Base-by-base conservation (phyloP, 73 alveolate species). In the Paramecium sexaurelia region DNA sequence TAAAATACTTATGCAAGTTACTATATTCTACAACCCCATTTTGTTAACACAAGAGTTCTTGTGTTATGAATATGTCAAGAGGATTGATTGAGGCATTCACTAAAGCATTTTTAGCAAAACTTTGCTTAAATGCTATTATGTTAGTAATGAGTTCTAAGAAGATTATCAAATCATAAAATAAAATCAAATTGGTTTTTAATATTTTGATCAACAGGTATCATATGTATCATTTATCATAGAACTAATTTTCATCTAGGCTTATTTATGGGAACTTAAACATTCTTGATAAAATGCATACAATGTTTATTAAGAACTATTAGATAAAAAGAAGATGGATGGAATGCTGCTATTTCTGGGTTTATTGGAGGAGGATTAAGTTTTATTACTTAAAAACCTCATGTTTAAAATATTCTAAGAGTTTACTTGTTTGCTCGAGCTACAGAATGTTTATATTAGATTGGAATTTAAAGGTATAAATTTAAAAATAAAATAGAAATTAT, bases 91-190 rank as follows among this genome's bases (percentile, higher is more conserved):
- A 73, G 56, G 55, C 87, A 27, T 73, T 73, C 87, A 36, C 56
- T n/a, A 73, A 73, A 37, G 87, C 87, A 33, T 73, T 73, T 73
- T 39, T 73, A 11, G 87, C 87, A 1, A 73, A 73, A 36, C 87
- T 73, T 32, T 33, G 67, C 13, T 36, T 73, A 22, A 73, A 73
- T 73, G 87, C 57, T 39, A 33, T 73, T n/a, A 27, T 73, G 43
- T 73, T 73, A 17, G 55, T 73, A 29, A 20, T 73, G 55, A 73
- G 57, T 39, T 36, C 57, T 36, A 73, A 39, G 67, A 73, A 73
- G 57, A 73, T 73, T 9, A 36, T 73, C 17, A 73, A 39, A 73
- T 73, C 87, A 39, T n/a, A 35, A 1, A 13, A 11, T n/a, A 27
- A 22, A 27, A 24, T 73, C n/a, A 73, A 73, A 17, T 39, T 36